These are phyloP conservation scores for Penicillium brasilianum DNA, from an alignment of 2,329 filamentous ascomycete species.

Conservation along the genomic window DNA sequence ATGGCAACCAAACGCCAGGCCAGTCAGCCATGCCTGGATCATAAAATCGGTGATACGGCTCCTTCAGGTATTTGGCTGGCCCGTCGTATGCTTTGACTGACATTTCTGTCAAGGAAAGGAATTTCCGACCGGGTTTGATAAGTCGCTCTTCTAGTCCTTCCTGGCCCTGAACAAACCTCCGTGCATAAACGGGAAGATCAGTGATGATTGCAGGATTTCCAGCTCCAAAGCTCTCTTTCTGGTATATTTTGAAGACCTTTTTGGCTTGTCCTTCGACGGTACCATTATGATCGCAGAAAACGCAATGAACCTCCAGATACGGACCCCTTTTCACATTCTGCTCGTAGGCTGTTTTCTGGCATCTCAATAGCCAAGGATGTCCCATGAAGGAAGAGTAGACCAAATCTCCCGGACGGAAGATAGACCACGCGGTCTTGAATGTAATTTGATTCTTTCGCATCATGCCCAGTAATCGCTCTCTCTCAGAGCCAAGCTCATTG, in stretches of 20 bases:
- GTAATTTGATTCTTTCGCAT: conserved; percentile 9
- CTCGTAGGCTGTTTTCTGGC: conserved; percentile 13
- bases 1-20: conserved; percentile 9
- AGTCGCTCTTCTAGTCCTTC: not conserved
- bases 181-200: conserved; percentile 9
- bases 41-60: conserved; percentile 4
- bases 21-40: conserved; percentile 8
- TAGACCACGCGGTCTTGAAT: conserved; percentile 6
- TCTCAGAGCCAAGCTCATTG: conserved; percentile 8
- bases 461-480: conserved; percentile 5
- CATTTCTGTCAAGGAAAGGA: not conserved
- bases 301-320: conserved; percentile 8
- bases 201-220: conserved; percentile 13
- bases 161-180: conserved; percentile 4
- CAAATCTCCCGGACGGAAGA: conserved; percentile 9
- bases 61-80: conserved; percentile 9
- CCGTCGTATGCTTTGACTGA: conserved; percentile 5
- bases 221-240: conserved; percentile 10
- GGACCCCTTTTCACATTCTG: not conserved
- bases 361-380: conserved; percentile 6
- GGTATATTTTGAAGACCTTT: conserved; percentile 2
- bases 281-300: conserved; percentile 9
- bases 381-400: conserved; percentile 9
- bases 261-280: conserved; percentile 1
- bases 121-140: not conserved